phyloP scores from a whole-genome alignment of 805 yeast genomes.

The Lipomyces lipofer region DNA sequence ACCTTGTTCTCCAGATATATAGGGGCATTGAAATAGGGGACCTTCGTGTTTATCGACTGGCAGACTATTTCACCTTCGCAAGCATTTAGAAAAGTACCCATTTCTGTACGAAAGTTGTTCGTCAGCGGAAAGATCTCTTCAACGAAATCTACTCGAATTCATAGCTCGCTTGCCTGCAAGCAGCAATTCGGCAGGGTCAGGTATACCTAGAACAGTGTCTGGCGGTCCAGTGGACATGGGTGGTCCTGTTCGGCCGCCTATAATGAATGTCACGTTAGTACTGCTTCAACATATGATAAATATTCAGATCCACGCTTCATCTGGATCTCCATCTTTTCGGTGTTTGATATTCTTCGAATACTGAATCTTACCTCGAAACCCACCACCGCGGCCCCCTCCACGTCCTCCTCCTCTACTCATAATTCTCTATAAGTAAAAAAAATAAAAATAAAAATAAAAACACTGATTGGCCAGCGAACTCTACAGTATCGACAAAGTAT shows the following conservation, averaged over 20 bases:
- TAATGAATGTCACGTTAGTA: not conserved
- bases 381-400: slow-evolving; percentile 59
- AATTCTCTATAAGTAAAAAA: not conserved
- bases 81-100: slow-evolving; percentile 89
- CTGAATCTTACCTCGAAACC: slow-evolving; percentile 22
- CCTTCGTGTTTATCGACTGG: slow-evolving; percentile 87
- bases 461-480: not conserved
- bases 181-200: too few species aligned
- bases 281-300: not conserved
- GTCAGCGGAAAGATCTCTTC: not conserved
- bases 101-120: slow-evolving; percentile 49
- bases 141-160: slow-evolving; percentile 1
- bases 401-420: slow-evolving; percentile 75
- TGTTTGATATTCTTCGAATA: too few species aligned
- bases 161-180: not conserved
- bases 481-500: not conserved
- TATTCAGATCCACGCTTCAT: not conserved
- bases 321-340: too few species aligned
- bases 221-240: slow-evolving; percentile 91
- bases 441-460: not conserved
- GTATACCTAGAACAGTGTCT: slow-evolving; percentile 61
- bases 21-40: slow-evolving; percentile 99
- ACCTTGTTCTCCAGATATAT: slow-evolving; percentile 88
- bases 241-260: slow-evolving; percentile 70
- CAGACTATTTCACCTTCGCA: slow-evolving; percentile 98